Base-by-base conservation (phyloP, 2,329 filamentous ascomycete species). In the Ascochyta koolunga region DNA sequence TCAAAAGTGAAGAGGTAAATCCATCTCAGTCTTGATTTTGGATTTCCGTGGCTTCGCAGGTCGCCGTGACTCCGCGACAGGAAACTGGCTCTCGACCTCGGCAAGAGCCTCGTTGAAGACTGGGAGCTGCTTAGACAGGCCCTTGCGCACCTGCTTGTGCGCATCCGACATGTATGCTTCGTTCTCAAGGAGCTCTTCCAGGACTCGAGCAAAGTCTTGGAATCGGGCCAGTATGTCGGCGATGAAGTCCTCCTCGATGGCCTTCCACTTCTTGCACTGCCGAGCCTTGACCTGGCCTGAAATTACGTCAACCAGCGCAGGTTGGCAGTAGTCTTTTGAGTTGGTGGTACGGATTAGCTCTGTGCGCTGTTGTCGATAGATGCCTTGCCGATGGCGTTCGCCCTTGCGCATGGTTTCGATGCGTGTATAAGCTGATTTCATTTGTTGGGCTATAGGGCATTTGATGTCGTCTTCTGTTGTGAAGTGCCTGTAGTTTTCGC, bases 391-490 rank as follows among this genome's bases (percentile, higher is more conserved):
- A 27, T 11, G 49, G 16, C 18, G 18, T 15, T 44, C 32, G 7
- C 25, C 37, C 27, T 9, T 21, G 15, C 29, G 25, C 9, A 52
- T 27, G 4, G n/a, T 4, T 4, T 22, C 24, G 4, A 51, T 54
- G 2, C 25, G 37, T 1, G 15, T 15, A 24, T 62, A 62, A 2
- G 37, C 45, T 0, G 33, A 8, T 5, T 46, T 53, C 40, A 62
- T 43, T 4, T 50, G 27, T 7, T 1, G 21, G 2, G 58, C 53
- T n/a, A 60, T 48, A 1, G 58, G 60, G 15, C 56, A 59, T 15
- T 42, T 19, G n/a, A 56, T 56, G 27, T 58, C 60, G 3, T 59
- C 54, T 32, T 59, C 60, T 0, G 46, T 61, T 1, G 54, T 56
- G 37, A 61, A 63, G 6, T 48, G 29, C 1, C 13, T 5, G 11